A percentile compares a stretch with the other conserved stretches of the same genome.
phyloP scores from a whole-genome alignment of 805 yeast species.

The Pichia gijzeniarum region DNA sequence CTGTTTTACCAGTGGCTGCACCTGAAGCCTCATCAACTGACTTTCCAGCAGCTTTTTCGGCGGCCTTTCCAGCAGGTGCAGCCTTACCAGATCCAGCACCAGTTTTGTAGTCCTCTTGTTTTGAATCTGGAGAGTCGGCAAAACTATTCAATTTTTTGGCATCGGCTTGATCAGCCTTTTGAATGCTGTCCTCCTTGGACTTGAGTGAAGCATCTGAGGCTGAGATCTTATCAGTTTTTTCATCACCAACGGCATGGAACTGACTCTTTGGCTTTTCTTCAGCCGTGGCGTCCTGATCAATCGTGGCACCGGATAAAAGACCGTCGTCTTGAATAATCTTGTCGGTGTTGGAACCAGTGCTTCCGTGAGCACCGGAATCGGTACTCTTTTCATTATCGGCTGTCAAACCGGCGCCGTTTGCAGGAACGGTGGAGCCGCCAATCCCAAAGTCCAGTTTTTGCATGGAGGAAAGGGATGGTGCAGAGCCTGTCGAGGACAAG shows the following conservation, averaged over 20 bases:
- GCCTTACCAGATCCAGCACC: neutral
- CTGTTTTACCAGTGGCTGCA: neutral
- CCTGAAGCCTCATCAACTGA: neutral
- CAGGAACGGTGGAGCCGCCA: slow-evolving; percentile 4
- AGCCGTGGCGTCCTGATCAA: slow-evolving; percentile 12
- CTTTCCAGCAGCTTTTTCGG: neutral
- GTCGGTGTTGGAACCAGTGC: neutral
- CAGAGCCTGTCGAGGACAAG: neutral
- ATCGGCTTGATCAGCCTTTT: slow-evolving; percentile 4
- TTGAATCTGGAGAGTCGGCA: neutral
- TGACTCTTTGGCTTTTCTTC: slow-evolving; percentile 7
- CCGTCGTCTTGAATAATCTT: neutral
- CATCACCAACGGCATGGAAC: slow-evolving; percentile 2
- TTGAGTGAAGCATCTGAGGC: slow-evolving; percentile 17
- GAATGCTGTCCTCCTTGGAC: slow-evolving; percentile 9
- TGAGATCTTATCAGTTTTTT: slow-evolving; percentile 9
- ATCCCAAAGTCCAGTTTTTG: slow-evolving; percentile 11
- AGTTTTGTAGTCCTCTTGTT: neutral
- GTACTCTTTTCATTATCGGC: neutral
- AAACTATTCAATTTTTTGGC: neutral
- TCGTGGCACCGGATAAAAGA: slow-evolving; percentile 14
- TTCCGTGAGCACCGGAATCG: neutral
- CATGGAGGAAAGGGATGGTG: neutral
- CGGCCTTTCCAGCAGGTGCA: neutral
- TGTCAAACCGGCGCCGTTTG: slow-evolving; percentile 7